Conservation (phyloP, 1,284 basidiomycete genomes). For the Athelia psychrophila region DNA sequence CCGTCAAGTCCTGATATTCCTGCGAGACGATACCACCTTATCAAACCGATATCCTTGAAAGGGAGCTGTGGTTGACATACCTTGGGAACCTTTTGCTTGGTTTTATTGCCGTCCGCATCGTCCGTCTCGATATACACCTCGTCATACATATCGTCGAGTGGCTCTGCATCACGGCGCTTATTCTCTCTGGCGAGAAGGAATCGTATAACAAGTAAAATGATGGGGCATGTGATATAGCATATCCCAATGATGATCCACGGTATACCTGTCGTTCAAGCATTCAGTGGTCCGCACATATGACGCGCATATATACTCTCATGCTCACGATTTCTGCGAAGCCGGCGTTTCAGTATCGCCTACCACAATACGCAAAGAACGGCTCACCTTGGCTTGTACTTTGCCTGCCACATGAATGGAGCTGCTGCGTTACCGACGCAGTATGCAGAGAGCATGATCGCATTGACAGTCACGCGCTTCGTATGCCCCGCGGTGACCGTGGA, state of each 20-base stretch:
- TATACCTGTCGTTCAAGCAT: constrained; percentile 45
- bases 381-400: constrained; percentile 62
- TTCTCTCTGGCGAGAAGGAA: constrained; percentile 65
- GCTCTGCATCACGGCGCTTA: constrained; percentile 53
- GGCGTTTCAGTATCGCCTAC: too few relatives aligned
- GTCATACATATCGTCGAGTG: constrained; percentile 58
- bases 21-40: constrained; percentile 24
- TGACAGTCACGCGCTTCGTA: constrained; percentile 77
- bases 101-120: constrained; percentile 40
- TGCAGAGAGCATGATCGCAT: constrained; percentile 69
- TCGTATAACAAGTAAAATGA: constrained; percentile 56
- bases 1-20: constrained; percentile 71
- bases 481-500: constrained; percentile 68
- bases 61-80: constrained; percentile 32
- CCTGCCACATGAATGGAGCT: constrained; percentile 78
- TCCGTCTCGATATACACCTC: constrained; percentile 56
- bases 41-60: constrained; percentile 2
- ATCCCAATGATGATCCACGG: constrained; percentile 68
- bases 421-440: constrained; percentile 75
- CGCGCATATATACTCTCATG: too few relatives aligned
- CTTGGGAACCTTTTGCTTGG: constrained; percentile 45
- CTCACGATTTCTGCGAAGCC: too few relatives aligned
- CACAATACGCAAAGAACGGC: constrained; percentile 42
- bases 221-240: constrained; percentile 50
- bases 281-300: background rate